Evolutionary conservation across 129 eudicot genomes (phyloP), one percentile per base, ranked within the genome.

Genomic region (Flaveria ramosissima): DNA sequence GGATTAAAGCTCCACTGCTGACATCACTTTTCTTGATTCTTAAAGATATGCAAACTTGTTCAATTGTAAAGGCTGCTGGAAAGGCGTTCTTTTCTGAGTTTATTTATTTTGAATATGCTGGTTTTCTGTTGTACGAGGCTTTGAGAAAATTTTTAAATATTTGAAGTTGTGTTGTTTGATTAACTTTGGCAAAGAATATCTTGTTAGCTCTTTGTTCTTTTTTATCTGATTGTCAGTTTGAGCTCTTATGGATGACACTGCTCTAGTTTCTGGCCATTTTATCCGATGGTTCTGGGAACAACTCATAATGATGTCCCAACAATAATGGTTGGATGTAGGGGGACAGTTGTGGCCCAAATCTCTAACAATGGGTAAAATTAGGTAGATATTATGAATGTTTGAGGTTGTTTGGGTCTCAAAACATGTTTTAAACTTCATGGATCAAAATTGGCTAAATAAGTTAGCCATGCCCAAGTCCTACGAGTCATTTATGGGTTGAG

Each of bases 1-100:
- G n/a, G 65, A 50, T 76, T 55, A 65, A 76, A 67, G 65, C 73
- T 76, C 52, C 64, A 9, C 14, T 51, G 46, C 63, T 50, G 27
- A 26, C 30, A 16, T 50, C n/a, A 51, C n/a, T 27, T 51, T 26
- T 71, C 9, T 71, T 71, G 16, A 72, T 10, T 55, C 30, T 32
- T 55, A 52, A 19, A 55, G 66, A 57, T 20, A 53, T 32, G 67
- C 53, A 17, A 63, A 20, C 16, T 70, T 46, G 41, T 42, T 72
- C 36, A 13, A 51, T 30, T 20, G 30, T 72, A 17, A 7, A 21
- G 50, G 21, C 14, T 53, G 27, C 77, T 23, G 21, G 20, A 70
- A 70, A 70, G 39, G 2, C 4, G 45, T 48, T 21, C 36, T 12
- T 21, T 16, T 17, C 43, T 16, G 46, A 53, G 64, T 71, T 46